A percentile compares a stretch with the other conserved stretches of the same genome.
phyloP scores from a whole-genome alignment of 257 asterid genomes.

The Petunia axillaris region DNA sequence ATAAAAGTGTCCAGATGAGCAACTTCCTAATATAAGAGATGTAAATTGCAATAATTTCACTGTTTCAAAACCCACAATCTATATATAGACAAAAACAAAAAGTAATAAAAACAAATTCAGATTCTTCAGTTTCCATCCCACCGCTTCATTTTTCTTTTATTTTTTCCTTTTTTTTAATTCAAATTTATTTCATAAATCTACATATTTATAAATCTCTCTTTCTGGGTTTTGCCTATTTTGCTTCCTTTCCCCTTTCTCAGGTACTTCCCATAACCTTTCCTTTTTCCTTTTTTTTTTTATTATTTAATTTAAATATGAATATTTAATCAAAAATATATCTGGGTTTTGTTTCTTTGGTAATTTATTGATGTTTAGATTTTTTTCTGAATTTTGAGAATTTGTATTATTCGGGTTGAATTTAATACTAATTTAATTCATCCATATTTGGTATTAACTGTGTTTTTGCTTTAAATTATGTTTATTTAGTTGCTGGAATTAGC shows the following conservation, averaged over 20 bases:
- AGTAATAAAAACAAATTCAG: not conserved
- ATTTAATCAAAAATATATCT: not conserved
- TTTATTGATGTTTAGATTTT: not conserved
- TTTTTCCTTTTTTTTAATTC: too few species aligned
- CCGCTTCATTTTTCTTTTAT: not conserved
- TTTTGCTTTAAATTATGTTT: not conserved
- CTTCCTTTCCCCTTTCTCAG: slow-evolving; percentile 30
- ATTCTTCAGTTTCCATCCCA: slow-evolving; percentile 10
- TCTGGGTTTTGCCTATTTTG: slow-evolving; percentile 20
- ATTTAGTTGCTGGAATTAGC: slow-evolving; percentile 1
- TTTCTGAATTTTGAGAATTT: not conserved
- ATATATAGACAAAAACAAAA: not conserved
- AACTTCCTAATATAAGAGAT: not conserved
- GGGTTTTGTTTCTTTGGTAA: slow-evolving; percentile 7
- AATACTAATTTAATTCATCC: slow-evolving; percentile 6
- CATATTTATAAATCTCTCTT: not conserved
- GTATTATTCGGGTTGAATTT: slow-evolving; percentile 4
- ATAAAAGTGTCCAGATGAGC: not conserved
- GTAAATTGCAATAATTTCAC: slow-evolving; percentile 6
- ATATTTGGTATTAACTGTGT: not conserved
- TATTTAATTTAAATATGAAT: not conserved
- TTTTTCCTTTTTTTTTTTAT: not conserved
- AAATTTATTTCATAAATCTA: not conserved
- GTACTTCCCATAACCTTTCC: not conserved
- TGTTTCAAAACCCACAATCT: not conserved